Conservation (phyloP, 1,139 yeast genomes). For the Yamadazyma spencermartinsiae region DNA sequence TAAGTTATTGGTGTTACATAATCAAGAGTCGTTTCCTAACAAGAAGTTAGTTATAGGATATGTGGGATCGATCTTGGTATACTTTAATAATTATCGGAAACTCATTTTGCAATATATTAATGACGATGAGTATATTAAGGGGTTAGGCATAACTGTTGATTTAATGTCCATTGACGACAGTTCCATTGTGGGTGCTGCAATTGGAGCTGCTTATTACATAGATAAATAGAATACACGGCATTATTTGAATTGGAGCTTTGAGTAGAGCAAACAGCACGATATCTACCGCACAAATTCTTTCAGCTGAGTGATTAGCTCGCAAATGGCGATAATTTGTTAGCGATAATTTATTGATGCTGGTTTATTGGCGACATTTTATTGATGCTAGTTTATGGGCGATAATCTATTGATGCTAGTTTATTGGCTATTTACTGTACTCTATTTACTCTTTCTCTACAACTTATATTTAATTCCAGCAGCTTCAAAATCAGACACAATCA, state of each 20-base stretch:
- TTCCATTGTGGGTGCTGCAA: constrained; percentile 50
- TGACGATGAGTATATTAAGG: constrained; percentile 26
- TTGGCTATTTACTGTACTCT: background rate
- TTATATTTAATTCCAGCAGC: constrained; percentile 22
- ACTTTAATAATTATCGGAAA: constrained; percentile 36
- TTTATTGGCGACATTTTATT: too few relatives aligned
- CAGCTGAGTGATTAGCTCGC: too few relatives aligned
- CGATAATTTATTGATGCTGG: too few relatives aligned
- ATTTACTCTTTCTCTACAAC: constrained; percentile 6
- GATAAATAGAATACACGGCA: background rate
- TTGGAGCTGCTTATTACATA: constrained; percentile 43
- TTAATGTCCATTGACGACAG: constrained; percentile 43
- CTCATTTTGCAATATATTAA: constrained; percentile 32
- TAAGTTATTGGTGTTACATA: constrained; percentile 34
- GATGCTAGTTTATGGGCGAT: too few relatives aligned
- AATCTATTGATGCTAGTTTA: too few relatives aligned
- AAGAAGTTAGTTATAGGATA: constrained; percentile 37
- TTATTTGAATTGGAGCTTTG: too few relatives aligned
- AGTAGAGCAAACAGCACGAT: background rate
- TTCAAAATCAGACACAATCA: constrained; percentile 47
- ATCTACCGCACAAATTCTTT: background rate
- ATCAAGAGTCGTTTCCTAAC: constrained; percentile 20
- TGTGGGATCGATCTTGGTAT: constrained; percentile 44
- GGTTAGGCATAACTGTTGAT: constrained; percentile 32
- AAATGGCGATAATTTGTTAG: too few relatives aligned